phyloP scores from a whole-genome alignment of 805 yeast genomes.

The Candida maris region DNA sequence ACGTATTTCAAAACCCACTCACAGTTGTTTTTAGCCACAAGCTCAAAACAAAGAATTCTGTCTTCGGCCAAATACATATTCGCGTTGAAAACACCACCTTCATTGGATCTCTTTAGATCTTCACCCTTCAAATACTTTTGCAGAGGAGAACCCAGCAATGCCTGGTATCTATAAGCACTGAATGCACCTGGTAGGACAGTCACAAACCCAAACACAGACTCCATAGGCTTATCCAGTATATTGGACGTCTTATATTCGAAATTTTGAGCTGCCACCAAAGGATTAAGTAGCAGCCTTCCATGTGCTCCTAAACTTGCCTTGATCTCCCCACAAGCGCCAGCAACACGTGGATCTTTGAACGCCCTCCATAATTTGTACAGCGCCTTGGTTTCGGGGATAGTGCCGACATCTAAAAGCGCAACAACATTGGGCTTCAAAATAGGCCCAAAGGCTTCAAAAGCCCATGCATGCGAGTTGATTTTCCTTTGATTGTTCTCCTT shows the following conservation, averaged over 20 bases:
- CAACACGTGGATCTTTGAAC: constrained; percentile 74
- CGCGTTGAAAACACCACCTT: constrained; percentile 82
- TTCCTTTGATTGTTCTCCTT: constrained; percentile 87
- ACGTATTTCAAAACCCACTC: constrained; percentile 83
- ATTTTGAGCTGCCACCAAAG: constrained; percentile 93
- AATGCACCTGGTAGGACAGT: constrained; percentile 96
- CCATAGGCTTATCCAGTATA: constrained; percentile 93
- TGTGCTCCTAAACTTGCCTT: constrained; percentile 71
- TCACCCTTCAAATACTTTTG: constrained; percentile 93
- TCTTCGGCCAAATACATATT: constrained; percentile 98
- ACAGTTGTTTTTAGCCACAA: constrained; percentile 76
- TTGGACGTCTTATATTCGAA: constrained; percentile 96
- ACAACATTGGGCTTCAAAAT: constrained; percentile 78
- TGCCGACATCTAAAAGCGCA: constrained; percentile 88
- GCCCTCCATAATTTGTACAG: constrained; percentile 88
- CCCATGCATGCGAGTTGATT: constrained; percentile 96
- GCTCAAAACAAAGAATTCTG: constrained; percentile 89
- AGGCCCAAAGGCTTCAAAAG: constrained; percentile 87
- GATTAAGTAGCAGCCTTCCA: constrained; percentile 56
- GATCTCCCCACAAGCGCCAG: constrained; percentile 98
- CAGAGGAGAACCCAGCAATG: constrained; percentile 79
- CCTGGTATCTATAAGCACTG: constrained; percentile 86
- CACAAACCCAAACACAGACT: constrained; percentile 90
- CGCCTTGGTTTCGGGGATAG: constrained; percentile 81
- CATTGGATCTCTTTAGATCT: constrained; percentile 57